Conservation (phyloP, 768 basidiomycete genomes). For the Hygrophoropsis aurantiaca region DNA sequence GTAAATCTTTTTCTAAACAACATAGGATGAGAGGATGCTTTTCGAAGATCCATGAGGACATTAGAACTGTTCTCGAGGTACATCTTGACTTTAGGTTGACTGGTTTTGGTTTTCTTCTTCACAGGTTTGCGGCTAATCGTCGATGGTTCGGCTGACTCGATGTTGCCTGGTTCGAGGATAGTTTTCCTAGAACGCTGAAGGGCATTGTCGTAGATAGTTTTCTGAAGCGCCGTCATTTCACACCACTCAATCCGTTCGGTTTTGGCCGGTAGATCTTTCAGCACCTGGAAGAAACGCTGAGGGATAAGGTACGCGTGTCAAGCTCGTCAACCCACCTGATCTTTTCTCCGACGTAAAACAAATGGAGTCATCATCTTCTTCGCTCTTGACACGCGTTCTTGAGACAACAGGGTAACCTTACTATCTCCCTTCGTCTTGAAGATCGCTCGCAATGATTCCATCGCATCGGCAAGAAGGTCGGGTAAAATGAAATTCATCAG, state of each 20-base stretch:
- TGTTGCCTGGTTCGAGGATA: conserved; percentile 66
- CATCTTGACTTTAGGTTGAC: conserved; percentile 59
- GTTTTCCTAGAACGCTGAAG: conserved; percentile 84
- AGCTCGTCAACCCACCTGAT: conserved; percentile 57
- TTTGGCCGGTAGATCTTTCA: conserved; percentile 91
- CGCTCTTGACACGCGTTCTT: conserved; percentile 90
- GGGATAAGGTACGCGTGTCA: neutral
- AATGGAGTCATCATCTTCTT: conserved; percentile 99
- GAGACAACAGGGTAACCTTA: conserved; percentile 82
- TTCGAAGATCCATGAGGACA: conserved; percentile 96
- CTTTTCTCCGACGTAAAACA: conserved; percentile 94
- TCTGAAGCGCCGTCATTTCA: conserved; percentile 83
- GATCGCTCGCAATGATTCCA: conserved; percentile 84
- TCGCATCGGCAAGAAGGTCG: conserved; percentile 75
- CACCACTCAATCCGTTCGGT: conserved; percentile 95
- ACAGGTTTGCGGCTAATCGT: conserved; percentile 23
- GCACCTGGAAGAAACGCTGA: conserved; percentile 52
- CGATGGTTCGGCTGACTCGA: conserved; percentile 17
- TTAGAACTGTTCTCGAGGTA: conserved; percentile 85
- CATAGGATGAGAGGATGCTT: conserved; percentile 96
- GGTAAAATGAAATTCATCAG: conserved; percentile 98
- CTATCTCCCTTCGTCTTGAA: conserved; percentile 98
- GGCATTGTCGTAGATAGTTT: conserved; percentile 80
- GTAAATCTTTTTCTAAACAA: conserved; percentile 86
- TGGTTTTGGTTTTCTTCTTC: conserved; percentile 32